Evolutionary conservation across 2,329 filamentous ascomycete genomes (phyloP), one percentile per base, ranked within the genome.

Genomic region (Xenoacremonium recifei): DNA sequence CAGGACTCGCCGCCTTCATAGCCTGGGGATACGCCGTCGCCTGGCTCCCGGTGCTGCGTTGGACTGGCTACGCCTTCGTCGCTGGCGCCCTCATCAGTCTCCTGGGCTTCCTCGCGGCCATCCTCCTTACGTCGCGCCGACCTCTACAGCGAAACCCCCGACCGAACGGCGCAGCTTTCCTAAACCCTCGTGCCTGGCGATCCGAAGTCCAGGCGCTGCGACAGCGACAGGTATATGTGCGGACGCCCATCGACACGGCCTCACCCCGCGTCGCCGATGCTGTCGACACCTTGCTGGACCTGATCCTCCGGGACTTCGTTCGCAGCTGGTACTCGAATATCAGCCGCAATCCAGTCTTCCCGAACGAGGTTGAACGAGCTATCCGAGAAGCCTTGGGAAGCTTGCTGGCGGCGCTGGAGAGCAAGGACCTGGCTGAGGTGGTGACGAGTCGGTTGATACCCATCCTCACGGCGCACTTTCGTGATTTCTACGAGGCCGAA

Each of bases 401-500:
- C 55, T 70, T 97, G 48, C 79, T 82, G 44, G 85, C 90, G 58
- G 80, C 85, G 48, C 68, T 96, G 31, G 71, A 84, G 45, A 77
- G 81, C 27, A 77, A 91, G 53, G 93, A 99, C 66, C 68, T 96
- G 49, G 88, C 93, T 37, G 91, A 93, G 56, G 74, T 92, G 34
- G 73, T 88, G 34, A 90, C 92, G 15, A 87, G 85, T 47, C 83
- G 85, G 27, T 76, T 97, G 35, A 84, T 96, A 29, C 95, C 95
- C 11, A 82, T 97, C 44, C 64, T 99, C 52, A 97, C 92, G 21
- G 76, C 81, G 9, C 93, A 99, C 65, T 81, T 99, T 56, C 87
- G 81, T 52, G 89, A 96, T 53, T 96, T 96, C 55, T 89, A 91
- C 63, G 84, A 93, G 51, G 93, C 93, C 1, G 93, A 99, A 69